phyloP scores from a whole-genome alignment of 768 basidiomycete genomes.

The Tricholoma furcatifolium region DNA sequence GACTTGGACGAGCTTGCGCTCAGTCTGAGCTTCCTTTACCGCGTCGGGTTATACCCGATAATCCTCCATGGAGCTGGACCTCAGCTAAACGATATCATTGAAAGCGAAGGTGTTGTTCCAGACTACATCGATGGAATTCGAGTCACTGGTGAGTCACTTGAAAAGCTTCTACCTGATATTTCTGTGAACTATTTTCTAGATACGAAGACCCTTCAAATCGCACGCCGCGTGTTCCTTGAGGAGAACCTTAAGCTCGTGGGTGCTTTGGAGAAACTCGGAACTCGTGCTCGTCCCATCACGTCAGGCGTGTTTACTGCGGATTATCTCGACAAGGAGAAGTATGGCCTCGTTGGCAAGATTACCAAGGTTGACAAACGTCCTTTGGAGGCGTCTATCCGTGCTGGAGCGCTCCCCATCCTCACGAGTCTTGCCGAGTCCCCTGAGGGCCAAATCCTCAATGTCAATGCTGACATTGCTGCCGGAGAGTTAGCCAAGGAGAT shows the following conservation, averaged over 20 bases:
- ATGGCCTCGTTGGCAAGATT: slow-evolving; percentile 94
- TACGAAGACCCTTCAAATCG: slow-evolving; percentile 90
- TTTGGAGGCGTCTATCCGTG: slow-evolving; percentile 93
- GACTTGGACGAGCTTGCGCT: slow-evolving; percentile 92
- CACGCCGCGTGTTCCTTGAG: slow-evolving; percentile 94
- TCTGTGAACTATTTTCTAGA: slow-evolving; percentile 43
- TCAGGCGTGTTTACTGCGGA: slow-evolving; percentile 98
- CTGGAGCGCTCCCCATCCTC: slow-evolving; percentile 93
- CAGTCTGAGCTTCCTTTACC: slow-evolving; percentile 93
- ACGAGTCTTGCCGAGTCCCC: slow-evolving; percentile 92
- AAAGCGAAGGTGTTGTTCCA: slow-evolving; percentile 88
- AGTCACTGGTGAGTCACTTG: slow-evolving; percentile 73
- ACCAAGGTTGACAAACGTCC: slow-evolving; percentile 94
- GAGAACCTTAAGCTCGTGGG: slow-evolving; percentile 95
- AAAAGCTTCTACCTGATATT: neutral
- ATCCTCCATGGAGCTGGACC: slow-evolving; percentile 96
- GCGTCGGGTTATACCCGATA: slow-evolving; percentile 97
- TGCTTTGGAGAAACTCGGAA: slow-evolving; percentile 92
- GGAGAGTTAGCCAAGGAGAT: slow-evolving; percentile 97
- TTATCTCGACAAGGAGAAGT: slow-evolving; percentile 93
- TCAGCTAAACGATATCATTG: slow-evolving; percentile 92
- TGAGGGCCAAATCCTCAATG: slow-evolving; percentile 98
- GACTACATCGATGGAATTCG: slow-evolving; percentile 98
- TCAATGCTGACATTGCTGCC: slow-evolving; percentile 98
- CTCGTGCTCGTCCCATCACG: slow-evolving; percentile 95